Base-by-base conservation (phyloP, 176 grass and related monocot genomes). In the Cocos nucifera region DNA sequence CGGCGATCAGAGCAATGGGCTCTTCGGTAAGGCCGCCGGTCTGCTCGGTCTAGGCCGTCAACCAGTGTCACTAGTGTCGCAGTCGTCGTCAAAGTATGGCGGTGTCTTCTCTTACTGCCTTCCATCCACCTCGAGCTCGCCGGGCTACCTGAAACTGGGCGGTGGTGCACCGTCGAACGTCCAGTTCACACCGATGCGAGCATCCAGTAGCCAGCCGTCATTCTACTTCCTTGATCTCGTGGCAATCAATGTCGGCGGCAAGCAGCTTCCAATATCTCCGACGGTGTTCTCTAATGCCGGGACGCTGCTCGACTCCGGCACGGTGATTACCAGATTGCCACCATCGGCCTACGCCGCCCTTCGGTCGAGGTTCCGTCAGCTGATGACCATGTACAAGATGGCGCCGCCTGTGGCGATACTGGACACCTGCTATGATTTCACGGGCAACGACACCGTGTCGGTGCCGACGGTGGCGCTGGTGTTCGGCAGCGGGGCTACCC, bases 371-470 rank as follows among this genome's bases (percentile, higher is more conserved):
- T 53, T 53, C 63, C 49, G 63, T 20, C 21, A 18, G 63, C 10
- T 5, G 1, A 66, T 66, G 63, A 7, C 49, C 10, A 15, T 4
- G 63, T 66, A 65, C 62, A 26, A 52, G 20, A 19, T 15, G 53
- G 87, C 83, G n/a, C 80, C 75, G 5, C 58, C 58, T 8, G 17
- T 80, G 53, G 82, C 83, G 48, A 87, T 90, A 75, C 80, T 90
- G 4, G 83, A 90, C 78, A 90, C 83, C 21, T 96, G 92, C 73
- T 96, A 85, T 72, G 64, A 96, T 79, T 87, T 96, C 53, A 96
- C 77, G 1, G 78, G 72, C 0, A 16, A 75, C 44, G n/a, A 0
- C 12, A 85, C 0, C 27, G 81, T 85, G 80, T 49, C 30, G 19
- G 69, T 97, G 64, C 87, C 92, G 59, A 56, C 53, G 22, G 77